phyloP scores from a whole-genome alignment of 176 grass and related monocot species.

The Triticum dicoccoides region DNA sequence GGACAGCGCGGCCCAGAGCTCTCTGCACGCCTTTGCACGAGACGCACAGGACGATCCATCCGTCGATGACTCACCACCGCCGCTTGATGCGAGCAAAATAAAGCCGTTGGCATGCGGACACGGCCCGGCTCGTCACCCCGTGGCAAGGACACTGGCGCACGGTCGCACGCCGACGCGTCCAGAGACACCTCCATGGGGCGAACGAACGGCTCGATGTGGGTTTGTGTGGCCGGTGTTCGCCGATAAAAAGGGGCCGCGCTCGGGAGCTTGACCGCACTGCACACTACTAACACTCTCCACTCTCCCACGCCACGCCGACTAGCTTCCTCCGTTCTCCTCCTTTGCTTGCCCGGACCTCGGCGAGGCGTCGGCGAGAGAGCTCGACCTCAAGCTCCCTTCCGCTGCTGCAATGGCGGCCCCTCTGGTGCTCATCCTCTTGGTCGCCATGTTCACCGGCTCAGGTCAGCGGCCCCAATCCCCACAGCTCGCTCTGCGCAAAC shows the following conservation, averaged over 20 bases:
- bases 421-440: slow-evolving; percentile 33
- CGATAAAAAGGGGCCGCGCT: slow-evolving; percentile 25
- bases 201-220: not conserved
- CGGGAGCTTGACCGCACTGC: slow-evolving; percentile 7
- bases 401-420: slow-evolving; percentile 40
- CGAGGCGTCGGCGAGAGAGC: not conserved
- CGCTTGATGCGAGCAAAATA: not conserved
- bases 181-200: not conserved
- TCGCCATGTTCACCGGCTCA: slow-evolving; percentile 44
- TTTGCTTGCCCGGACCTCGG: not conserved
- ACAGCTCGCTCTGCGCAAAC: not conserved
- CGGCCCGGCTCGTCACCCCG: slow-evolving; percentile 18
- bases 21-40: slow-evolving; percentile 11
- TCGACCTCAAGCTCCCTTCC: not conserved
- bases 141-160: not conserved
- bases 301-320: slow-evolving; percentile 6
- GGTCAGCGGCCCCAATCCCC: not conserved
- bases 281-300: not conserved
- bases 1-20: slow-evolving; percentile 34
- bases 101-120: slow-evolving; percentile 49
- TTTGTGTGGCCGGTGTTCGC: not conserved
- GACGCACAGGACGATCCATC: not conserved
- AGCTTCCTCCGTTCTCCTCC: not conserved
- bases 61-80: not conserved
- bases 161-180: not conserved